Conservation (phyloP, 1,284 basidiomycete species). For the Phellopilus nigrolimitatus region DNA sequence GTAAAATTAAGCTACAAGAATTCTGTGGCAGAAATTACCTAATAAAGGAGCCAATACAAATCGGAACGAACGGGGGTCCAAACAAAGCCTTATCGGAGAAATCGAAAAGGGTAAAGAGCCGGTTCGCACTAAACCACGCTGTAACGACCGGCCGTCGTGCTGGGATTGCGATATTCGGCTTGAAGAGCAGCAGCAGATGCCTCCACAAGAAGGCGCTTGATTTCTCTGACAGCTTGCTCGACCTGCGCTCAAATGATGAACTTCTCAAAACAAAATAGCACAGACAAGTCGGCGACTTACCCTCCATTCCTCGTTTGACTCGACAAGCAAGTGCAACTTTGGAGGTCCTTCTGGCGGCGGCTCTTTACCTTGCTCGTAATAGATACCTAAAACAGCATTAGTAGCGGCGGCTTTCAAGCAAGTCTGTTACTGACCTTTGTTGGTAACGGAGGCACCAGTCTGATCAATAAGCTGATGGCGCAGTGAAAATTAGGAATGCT, state of each 20-base stretch:
- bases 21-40: not conserved
- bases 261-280: conserved; percentile 18
- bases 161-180: conserved; percentile 80
- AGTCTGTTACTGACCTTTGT: conserved; percentile 66
- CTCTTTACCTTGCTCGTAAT: conserved; percentile 92
- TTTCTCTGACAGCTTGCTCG: conserved; percentile 94
- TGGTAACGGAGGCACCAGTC: conserved; percentile 96
- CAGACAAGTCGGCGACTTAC: conserved; percentile 40
- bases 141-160: conserved; percentile 68
- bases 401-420: not conserved
- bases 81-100: not conserved
- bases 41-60: conserved; percentile 12
- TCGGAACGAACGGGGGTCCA: conserved; percentile 13
- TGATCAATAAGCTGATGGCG: conserved; percentile 79
- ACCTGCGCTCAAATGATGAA: conserved; percentile 47
- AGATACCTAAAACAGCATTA: conserved; percentile 58
- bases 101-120: not conserved
- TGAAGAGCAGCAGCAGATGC: conserved; percentile 91
- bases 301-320: conserved; percentile 94
- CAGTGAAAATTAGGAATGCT: conserved; percentile 4
- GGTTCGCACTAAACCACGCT: conserved; percentile 57
- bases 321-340: conserved; percentile 94
- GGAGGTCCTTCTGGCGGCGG: conserved; percentile 91
- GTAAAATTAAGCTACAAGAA: not conserved
- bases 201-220: conserved; percentile 93